Evolutionary conservation across 805 yeast genomes (phyloP), one percentile per base, ranked within the genome.

Genomic region (Candida ascalaphidarum): DNA sequence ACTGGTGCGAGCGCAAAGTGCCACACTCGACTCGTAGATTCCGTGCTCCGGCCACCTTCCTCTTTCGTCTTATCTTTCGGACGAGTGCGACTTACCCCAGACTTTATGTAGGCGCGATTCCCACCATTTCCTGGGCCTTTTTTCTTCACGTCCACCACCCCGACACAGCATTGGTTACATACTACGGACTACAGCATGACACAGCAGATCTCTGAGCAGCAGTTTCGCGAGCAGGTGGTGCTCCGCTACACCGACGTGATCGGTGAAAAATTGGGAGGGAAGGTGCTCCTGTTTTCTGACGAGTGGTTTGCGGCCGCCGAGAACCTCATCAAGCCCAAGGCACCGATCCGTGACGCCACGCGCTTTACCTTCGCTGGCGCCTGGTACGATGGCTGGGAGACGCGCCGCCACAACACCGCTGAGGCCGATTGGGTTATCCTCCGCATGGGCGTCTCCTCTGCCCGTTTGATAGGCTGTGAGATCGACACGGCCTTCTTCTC

Each of bases 351-450:
- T 46, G 94, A 85, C 43, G 79, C 81, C 8, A 80, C 86, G 17
- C 68, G 71, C 43, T 88, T 85, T 53, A 74, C 78, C 2, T 81
- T 71, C 34, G 72, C 88, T 3, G 97, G 97, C 28, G 95, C 95
- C 4, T 89, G 96, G 96, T 89, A 84, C 50, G 98, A 89, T 43
- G 98, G 98, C 14, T 89, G 97, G 97, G 97, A 89, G 56, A 89
- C 97, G 9, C 70, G 96, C 51, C 71, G 98, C 57, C 98, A 89
- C 64, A 89, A 89, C 54, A 58, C 74, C 1, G 82, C 65, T 31
- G 84, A 74, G 31, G 81, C 81, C 23, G 98, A 89, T 50, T 89
- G 92, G 85, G 96, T 83, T 12, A 63, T 83, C 17, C 58, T 88
- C 52, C 71, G 74, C 49, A 64, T 84, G 52, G 97, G 97, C 12